Evolutionary conservation across 805 yeast genomes (phyloP), one percentile per base, ranked within the genome.

Genomic region (Wickerhamiella sergipiensis): DNA sequence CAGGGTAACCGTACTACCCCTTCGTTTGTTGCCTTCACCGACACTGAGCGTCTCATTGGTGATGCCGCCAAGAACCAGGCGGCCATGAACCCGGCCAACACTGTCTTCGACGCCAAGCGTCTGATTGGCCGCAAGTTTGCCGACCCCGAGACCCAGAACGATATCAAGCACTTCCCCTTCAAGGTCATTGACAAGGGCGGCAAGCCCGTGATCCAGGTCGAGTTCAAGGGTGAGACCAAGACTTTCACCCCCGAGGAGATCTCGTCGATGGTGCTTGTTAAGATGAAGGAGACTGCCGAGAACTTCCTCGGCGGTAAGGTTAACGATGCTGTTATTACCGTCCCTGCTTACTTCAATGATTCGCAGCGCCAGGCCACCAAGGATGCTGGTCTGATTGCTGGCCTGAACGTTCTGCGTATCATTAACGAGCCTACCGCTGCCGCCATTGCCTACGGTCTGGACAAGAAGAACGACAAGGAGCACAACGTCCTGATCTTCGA

Each of bases 1-100:
- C 97, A 90, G 75, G 97, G 97, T 76, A 89, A 90, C 78, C 85
- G 97, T 77, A 90, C 95, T 56, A 89, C 97, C 18, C 97, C 97
- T 38, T 88, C 97, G 36, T 89, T 85, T 68, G 97, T 90, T 56
- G 96, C 95, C 49, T 89, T 89, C 79, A 87, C 95, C 29, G 96
- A 87, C 66, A 78, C 89, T 42, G 97, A 90, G 74, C 83, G 96
- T 74, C 77, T 88, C 64, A 88, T 88, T 62, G 96, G 96, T 71
- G 96, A 88, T 72, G 95, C 97, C 61, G 97, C 97, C 55, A 90
- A 90, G 81, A 89, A 90, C 72, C 97, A 90, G 75, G 95, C 95
- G 52, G 95, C 97, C 59, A 85, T 89, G 81, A 90, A 90, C 74
- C 97, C 97, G 50, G 60, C 73, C 54, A 89, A 89, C 78, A 89